phyloP scores from a whole-genome alignment of 73 alveolate genomes.

The Paramecium tetraurelia region DNA sequence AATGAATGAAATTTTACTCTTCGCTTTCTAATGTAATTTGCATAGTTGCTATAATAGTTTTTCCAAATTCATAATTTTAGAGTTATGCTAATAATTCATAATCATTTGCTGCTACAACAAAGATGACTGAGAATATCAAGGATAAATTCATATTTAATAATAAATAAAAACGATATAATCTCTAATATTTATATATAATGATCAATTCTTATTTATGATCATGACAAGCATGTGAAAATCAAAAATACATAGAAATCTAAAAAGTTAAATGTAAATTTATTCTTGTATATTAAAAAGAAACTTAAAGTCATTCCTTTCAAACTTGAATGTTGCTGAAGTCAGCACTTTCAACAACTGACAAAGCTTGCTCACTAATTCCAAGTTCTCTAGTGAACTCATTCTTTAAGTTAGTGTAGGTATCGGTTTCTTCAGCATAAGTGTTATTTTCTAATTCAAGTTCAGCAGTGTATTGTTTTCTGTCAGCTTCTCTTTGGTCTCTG shows the following conservation, averaged over 20 bases:
- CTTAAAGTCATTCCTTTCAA: not conserved
- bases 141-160: not conserved
- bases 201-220: not conserved
- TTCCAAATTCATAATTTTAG: slow-evolving; percentile 2
- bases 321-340: slow-evolving; percentile 27
- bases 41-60: slow-evolving; percentile 39
- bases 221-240: no score
- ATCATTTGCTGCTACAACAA: not conserved
- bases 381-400: slow-evolving; percentile 12
- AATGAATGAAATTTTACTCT: not conserved
- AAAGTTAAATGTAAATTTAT: not conserved
- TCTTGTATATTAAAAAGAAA: not conserved
- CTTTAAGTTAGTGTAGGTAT: not conserved
- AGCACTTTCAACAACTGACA: not conserved
- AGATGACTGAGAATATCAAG: not conserved
- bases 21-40: not conserved
- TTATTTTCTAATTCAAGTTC: slow-evolving; percentile 30
- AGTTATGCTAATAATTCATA: not conserved
- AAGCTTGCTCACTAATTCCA: slow-evolving; percentile 27
- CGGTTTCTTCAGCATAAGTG: slow-evolving; percentile 3
- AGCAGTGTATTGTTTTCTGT: not conserved
- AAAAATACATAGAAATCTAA: not conserved
- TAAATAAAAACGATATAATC: not conserved
- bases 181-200: not conserved
- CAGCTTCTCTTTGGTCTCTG: slow-evolving; percentile 37